phyloP scores from a whole-genome alignment of 2,329 filamentous ascomycete species.

The Hypoxylon rubiginosum region DNA sequence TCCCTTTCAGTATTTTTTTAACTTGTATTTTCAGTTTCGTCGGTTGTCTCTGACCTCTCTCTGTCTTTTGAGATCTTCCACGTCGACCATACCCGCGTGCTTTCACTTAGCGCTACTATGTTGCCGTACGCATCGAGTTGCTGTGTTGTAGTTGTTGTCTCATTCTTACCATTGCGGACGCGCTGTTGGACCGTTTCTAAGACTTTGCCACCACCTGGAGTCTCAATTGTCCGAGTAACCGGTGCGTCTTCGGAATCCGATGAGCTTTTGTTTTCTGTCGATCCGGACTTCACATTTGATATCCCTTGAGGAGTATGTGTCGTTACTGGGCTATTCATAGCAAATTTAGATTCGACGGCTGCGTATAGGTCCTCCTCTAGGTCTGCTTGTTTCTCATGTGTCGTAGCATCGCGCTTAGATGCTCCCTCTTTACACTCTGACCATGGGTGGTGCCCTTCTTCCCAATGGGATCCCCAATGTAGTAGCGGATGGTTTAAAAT shows the following conservation, averaged over 20 bases:
- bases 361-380: conserved; percentile 40
- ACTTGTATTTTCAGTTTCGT: conserved; percentile 7
- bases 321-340: not conserved
- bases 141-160: conserved; percentile 34
- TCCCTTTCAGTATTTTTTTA: not conserved
- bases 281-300: not conserved
- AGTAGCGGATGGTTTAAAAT: conserved; percentile 1
- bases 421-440: conserved; percentile 1
- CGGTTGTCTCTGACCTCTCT: not conserved
- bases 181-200: conserved; percentile 34
- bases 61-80: conserved; percentile 10
- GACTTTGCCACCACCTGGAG: conserved; percentile 45
- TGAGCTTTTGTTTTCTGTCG: not conserved
- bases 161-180: conserved; percentile 23
- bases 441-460: not conserved
- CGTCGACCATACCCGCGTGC: conserved; percentile 37
- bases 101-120: conserved; percentile 30
- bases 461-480: conserved; percentile 11
- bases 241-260: conserved; percentile 12
- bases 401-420: conserved; percentile 6
- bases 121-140: conserved; percentile 44
- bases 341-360: conserved; percentile 25
- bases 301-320: not conserved
- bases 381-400: conserved; percentile 19
- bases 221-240: conserved; percentile 27